A percentile compares a stretch with the other conserved stretches of the same genome.
These are phyloP conservation scores for Bipolaris oryzae DNA, from an alignment of 2,329 filamentous ascomycete species.

Conservation along the genomic window DNA sequence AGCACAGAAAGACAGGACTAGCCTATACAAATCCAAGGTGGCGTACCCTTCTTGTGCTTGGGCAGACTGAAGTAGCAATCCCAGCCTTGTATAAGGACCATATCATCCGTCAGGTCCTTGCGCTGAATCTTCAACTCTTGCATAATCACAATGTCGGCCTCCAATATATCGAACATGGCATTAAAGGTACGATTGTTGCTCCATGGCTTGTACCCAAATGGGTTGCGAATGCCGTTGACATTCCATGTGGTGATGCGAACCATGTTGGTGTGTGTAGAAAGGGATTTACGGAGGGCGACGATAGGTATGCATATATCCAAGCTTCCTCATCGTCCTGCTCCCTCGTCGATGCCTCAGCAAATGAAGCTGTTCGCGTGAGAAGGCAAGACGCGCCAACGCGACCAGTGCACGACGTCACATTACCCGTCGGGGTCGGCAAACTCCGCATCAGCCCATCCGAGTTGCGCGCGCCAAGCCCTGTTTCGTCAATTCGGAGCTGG, in stretches of 20 bases:
- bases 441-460: constrained; percentile 17
- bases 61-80: constrained; percentile 95
- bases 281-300: constrained; percentile 11
- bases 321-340: constrained; percentile 14
- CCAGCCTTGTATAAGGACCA: constrained; percentile 94
- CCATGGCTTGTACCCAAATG: constrained; percentile 61
- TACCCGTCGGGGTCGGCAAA: constrained; percentile 18
- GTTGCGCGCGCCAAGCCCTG: constrained; percentile 21
- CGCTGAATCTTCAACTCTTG: constrained; percentile 96
- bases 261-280: constrained; percentile 55
- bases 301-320: constrained; percentile 3
- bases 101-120: constrained; percentile 90
- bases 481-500: constrained; percentile 30
- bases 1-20: constrained; percentile 14
- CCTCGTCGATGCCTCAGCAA: not conserved
- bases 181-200: constrained; percentile 54
- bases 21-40: not conserved
- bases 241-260: constrained; percentile 74
- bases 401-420: constrained; percentile 34
- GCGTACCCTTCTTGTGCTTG: constrained; percentile 84
- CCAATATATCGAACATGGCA: constrained; percentile 91
- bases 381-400: constrained; percentile 17
- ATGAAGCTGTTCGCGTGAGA: not conserved
- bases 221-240: constrained; percentile 61
- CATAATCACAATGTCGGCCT: constrained; percentile 91